Percentiles rank a stretch among this genome's conserved stretches.
phyloP scores from a whole-genome alignment of 208 protist species.

The Leishmania lainsoni region DNA sequence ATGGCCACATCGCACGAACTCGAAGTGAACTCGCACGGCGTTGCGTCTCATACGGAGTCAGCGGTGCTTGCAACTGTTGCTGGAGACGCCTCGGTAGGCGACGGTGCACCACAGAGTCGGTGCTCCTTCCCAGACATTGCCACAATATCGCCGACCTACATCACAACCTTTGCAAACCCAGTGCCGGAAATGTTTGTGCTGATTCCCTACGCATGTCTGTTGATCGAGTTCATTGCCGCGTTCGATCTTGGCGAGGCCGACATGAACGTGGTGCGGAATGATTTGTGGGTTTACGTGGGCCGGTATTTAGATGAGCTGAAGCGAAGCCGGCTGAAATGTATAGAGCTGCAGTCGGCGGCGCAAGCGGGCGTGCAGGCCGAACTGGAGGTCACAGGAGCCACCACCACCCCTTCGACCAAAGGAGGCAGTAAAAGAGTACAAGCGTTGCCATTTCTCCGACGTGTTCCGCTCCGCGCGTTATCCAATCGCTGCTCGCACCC shows the following conservation, averaged over 20 bases:
- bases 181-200: slow-evolving; percentile 38
- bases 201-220: slow-evolving; percentile 56
- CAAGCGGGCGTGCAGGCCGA: not conserved
- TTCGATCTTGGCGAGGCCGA: slow-evolving; percentile 28
- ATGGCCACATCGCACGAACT: slow-evolving; percentile 22
- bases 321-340: slow-evolving; percentile 9
- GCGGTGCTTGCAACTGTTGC: not conserved
- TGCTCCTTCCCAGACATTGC: not conserved
- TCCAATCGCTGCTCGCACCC: slow-evolving; percentile 16
- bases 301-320: slow-evolving; percentile 21
- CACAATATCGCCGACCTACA: not conserved
- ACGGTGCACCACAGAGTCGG: not conserved
- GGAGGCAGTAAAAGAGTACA: slow-evolving; percentile 20
- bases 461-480: slow-evolving; percentile 35
- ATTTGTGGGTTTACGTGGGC: slow-evolving; percentile 13
- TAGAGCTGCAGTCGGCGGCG: slow-evolving; percentile 15
- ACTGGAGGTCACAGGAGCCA: not conserved
- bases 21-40: not conserved
- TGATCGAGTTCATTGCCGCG: slow-evolving; percentile 66
- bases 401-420: not conserved
- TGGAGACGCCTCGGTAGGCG: not conserved
- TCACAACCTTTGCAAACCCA: not conserved
- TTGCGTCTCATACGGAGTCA: not conserved
- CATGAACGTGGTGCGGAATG: slow-evolving; percentile 13
- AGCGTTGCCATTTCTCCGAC: slow-evolving; percentile 25